Conservation (phyloP, 2,329 filamentous ascomycete species). For the Chaetomiaceae sp. region DNA sequence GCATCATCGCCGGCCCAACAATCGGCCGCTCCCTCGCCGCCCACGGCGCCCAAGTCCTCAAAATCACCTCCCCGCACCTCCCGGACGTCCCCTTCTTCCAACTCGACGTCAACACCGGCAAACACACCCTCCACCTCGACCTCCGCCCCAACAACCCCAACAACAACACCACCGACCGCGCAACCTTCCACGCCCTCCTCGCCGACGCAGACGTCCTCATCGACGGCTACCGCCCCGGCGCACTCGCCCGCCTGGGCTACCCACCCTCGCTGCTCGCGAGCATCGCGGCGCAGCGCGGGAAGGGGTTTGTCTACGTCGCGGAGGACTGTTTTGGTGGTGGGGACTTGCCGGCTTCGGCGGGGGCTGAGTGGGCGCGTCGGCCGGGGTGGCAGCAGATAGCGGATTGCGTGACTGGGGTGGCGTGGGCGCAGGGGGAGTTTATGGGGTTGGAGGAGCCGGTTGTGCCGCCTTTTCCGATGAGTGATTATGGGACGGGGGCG, state of each 20-base stretch:
- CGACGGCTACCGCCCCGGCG: conserved; percentile 65
- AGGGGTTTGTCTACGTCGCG: conserved; percentile 62
- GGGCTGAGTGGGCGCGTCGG: conserved; percentile 54
- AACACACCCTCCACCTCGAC: conserved; percentile 60
- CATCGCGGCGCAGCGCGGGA: conserved; percentile 49
- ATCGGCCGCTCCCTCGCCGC: conserved; percentile 68
- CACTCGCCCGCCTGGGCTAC: conserved; percentile 59
- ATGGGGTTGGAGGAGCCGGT: conserved; percentile 60
- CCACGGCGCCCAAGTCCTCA: conserved; percentile 69
- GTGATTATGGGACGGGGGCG: conserved; percentile 66
- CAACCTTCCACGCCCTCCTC: conserved; percentile 54
- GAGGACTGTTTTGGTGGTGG: conserved; percentile 68
- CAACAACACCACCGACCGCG: conserved; percentile 46
- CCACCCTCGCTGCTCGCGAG: conserved; percentile 49
- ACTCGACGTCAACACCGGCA: conserved; percentile 67
- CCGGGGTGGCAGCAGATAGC: conserved; percentile 71
- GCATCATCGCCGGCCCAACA: conserved; percentile 71
- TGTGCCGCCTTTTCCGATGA: conserved; percentile 60
- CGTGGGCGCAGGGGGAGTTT: conserved; percentile 57
- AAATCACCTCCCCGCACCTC: conserved; percentile 63
- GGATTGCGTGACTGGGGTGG: conserved; percentile 57
- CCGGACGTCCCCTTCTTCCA: conserved; percentile 69
- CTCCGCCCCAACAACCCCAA: conserved; percentile 49
- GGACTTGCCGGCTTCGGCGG: conserved; percentile 29
- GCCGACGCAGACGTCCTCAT: conserved; percentile 58